Conservation (phyloP, 441 rosid species). For the Eutrema salsugineum region DNA sequence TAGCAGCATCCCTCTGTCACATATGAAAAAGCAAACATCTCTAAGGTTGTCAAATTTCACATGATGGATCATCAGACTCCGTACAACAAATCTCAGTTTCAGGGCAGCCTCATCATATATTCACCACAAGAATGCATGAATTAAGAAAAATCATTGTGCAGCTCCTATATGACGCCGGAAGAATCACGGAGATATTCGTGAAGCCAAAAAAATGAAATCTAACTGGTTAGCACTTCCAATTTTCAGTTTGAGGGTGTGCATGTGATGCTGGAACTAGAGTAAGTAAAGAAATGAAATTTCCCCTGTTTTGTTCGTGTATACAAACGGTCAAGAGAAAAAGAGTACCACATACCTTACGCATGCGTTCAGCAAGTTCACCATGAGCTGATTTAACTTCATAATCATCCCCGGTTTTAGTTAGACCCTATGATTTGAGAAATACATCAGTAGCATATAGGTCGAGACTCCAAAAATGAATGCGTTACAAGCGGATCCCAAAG, state of each 20-base stretch:
- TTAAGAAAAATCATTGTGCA: background rate
- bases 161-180: background rate
- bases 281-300: background rate
- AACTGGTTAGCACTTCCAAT: background rate
- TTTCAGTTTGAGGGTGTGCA: conserved; percentile 7
- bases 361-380: conserved; percentile 97
- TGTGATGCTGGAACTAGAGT: conserved; percentile 4
- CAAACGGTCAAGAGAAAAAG: background rate
- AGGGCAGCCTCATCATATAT: background rate
- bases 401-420: conserved; percentile 94
- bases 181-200: conserved; percentile 4
- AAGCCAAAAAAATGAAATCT: background rate
- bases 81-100: background rate
- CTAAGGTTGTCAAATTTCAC: conserved; percentile 20
- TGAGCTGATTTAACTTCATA: conserved; percentile 97
- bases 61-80: background rate
- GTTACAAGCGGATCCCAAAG: background rate
- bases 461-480: background rate
- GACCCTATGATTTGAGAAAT: conserved; percentile 55
- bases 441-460: conserved; percentile 1
- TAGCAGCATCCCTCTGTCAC: conserved; percentile 93
- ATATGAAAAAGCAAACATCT: conserved; percentile 16
- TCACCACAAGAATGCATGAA: background rate
- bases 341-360: conserved; percentile 78
- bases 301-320: background rate